Base-by-base conservation (phyloP, 768 basidiomycete genomes). In the Neoboletus brunneissimus region DNA sequence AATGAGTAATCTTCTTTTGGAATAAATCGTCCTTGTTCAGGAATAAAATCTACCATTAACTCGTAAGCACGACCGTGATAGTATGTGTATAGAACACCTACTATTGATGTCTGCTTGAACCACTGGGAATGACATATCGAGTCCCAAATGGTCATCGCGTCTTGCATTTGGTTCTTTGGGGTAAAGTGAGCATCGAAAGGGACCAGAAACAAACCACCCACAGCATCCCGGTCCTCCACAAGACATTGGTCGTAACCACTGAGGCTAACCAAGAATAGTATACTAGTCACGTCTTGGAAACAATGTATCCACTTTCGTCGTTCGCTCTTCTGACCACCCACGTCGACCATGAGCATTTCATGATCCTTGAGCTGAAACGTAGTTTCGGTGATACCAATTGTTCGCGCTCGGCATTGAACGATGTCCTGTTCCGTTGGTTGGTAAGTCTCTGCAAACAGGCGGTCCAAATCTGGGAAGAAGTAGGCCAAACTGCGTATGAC, bases 111-210 rank as follows among this genome's bases (percentile, higher is more conserved):
- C 60, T 89, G 84, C 73, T 91, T 90, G 76, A 97, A 97, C 94
- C 94, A 97, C 61, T 95, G 93, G 11, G 93, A 95, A 71, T 97
- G 93, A 74, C 93, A 95, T 81, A 98, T 95, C 41, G 93, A 94
- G 64, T 98, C 94, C 88, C 94, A 98, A 48, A 98, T 92, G n/a
- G 92, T 92, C 86, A 98, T 89, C 5, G 94, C 92, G 61, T 98
- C 94, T 77, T 95, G 91, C 94, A 98, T 96, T 86, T 96, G 94
- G 68, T 98, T 98, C 89, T 94, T 65, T 8, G 31, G 35, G 25
- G 18, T 20, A 32, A 49, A 1, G 34, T 58, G 45, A 41, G 34
- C 18, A 13, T 48, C 46, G 41, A 61, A 27, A 56, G 32, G 31
- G 29, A 12, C 11, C 16, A 42, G 31, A 25, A 53, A 53, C 2